Base-by-base conservation (phyloP, 495 filamentous ascomycete species). In the Hyaloscypha variabilis region DNA sequence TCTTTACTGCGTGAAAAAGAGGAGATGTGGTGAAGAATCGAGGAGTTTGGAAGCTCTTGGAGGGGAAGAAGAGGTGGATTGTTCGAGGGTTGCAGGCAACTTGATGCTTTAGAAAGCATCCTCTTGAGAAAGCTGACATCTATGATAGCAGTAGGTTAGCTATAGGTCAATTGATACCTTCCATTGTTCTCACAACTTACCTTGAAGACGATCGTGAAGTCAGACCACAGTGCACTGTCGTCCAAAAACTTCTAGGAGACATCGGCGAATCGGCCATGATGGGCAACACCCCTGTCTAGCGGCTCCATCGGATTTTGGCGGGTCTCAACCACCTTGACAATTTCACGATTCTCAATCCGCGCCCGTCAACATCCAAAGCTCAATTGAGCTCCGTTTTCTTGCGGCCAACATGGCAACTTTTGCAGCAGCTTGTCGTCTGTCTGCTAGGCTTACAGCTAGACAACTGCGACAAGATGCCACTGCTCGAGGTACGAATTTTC, bases 371-470 rank as follows among this genome's bases (percentile, higher is more conserved):
- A 60, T 51, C 59, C 54, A 60, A 61, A 64, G 67, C 71, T 77
- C 74, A 74, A 73, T 77, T 73, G 77, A 76, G 75, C 67, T 69
- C 69, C 68, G 65, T 31, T 71, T 70, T 68, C 63, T 68, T 36
- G 49, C 52, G 52, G 34, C 62, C 57, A 76, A 71, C 67, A 87
- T 85, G 83, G 83, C 81, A 70, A 84, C 81, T 65, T 75, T 84
- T 71, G 75, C 76, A 69, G 74, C 77, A 56, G 78, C 75, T 64
- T 82, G 83, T 68, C 83, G 79, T 68, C 73, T 82, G 61, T 85
- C 85, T 24, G 74, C 76, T 52, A 75, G 79, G 67, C 74, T 85
- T 64, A 77, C 79, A 30, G 74, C 77, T 60, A 76, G 78, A 50
- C 79, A 77, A 61, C 73, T 83, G 65, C 75, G 78, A 57, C 80